A percentile compares a stretch with the other conserved stretches of the same genome.
These are phyloP conservation scores for Exserohilum rostratum DNA, from an alignment of 2,329 filamentous ascomycete genomes.

Conservation along the genomic window DNA sequence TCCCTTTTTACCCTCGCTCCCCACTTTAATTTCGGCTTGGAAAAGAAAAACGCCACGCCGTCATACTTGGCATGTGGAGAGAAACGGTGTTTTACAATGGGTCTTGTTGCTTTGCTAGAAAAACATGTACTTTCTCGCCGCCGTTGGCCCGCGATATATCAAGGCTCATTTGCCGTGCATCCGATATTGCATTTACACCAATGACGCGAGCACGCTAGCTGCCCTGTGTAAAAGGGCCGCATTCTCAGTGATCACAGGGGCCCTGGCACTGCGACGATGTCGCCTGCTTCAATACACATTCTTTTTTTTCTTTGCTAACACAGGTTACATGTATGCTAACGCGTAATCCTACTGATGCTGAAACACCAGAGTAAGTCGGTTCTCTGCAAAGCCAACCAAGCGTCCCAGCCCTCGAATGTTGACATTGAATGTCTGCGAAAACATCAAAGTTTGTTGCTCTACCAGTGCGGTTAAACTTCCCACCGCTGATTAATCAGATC, in stretches of 20 bases:
- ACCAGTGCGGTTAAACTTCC: no score
- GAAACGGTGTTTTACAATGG: background rate
- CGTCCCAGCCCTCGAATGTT: no score
- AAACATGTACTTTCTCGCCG: constrained; percentile 1
- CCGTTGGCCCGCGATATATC: background rate
- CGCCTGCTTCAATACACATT: background rate
- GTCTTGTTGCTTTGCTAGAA: constrained; percentile 1
- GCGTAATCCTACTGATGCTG: background rate
- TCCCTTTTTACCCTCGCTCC: background rate
- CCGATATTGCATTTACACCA: background rate
- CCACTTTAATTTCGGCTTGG: background rate
- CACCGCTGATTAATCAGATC: no score
- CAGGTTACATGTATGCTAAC: background rate
- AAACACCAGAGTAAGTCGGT: no score
- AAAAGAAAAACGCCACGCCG: background rate
- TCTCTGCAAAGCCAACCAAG: no score
- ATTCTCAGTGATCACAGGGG: background rate
- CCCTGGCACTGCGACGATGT: background rate
- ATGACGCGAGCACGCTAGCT: background rate
- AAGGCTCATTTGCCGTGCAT: background rate
- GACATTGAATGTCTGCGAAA: no score
- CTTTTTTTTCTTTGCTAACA: background rate
- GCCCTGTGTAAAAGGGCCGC: background rate
- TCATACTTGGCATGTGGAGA: constrained; percentile 1
- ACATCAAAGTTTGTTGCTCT: no score